phyloP scores from a whole-genome alignment of 768 basidiomycete genomes.

The Pleurotus sapidus region DNA sequence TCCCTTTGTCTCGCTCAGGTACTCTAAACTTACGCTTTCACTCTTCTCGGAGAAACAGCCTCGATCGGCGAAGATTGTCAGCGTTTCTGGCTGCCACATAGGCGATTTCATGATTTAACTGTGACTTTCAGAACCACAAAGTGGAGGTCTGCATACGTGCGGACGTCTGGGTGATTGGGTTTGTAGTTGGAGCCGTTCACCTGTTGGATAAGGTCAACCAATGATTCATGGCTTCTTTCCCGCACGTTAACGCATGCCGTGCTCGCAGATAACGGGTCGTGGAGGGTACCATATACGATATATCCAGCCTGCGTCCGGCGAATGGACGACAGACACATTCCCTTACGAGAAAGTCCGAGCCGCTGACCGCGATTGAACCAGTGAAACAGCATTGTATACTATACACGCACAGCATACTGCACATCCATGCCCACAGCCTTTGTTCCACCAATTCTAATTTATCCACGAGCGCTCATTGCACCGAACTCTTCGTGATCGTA shows the following conservation, averaged over 20 bases:
- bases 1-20: not conserved
- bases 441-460: too few species aligned
- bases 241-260: too few species aligned
- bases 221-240: too few species aligned
- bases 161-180: slow-evolving; percentile 29
- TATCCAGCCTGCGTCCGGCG: slow-evolving; percentile 2
- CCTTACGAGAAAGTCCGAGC: slow-evolving; percentile 6
- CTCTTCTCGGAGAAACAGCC: not conserved
- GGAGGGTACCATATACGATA: slow-evolving; percentile 6
- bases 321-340: slow-evolving; percentile 5
- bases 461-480: too few species aligned
- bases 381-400: not conserved
- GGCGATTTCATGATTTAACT: not conserved
- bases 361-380: not conserved
- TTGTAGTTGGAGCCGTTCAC: slow-evolving; percentile 20
- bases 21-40: not conserved
- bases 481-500: too few species aligned
- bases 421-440: too few species aligned
- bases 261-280: not conserved
- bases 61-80: not conserved
- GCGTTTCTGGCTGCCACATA: not conserved
- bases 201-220: slow-evolving; percentile 9
- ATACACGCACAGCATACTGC: too few species aligned
- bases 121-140: slow-evolving; percentile 15
- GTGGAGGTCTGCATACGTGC: slow-evolving; percentile 24